Evolutionary conservation across 148 eudicot genomes (phyloP).

Genomic region (Arbutus unedo): DNA sequence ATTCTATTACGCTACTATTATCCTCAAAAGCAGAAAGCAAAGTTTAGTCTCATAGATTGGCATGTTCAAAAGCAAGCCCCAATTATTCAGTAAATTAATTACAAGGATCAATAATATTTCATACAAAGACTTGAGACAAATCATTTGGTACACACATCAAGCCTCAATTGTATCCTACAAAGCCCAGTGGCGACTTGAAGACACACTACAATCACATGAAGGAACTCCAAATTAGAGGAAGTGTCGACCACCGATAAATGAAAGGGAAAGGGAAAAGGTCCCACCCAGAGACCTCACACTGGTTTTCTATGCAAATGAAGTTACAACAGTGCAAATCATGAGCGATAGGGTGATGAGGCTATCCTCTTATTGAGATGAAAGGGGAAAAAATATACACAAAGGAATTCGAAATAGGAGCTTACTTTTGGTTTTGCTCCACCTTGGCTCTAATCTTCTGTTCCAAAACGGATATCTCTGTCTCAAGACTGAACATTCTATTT

Average conservation of each 20-base stretch:
- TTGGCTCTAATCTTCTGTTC: conserved; percentile 94
- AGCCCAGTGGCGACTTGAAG: conserved; percentile 2
- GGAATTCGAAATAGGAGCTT: conserved; percentile 15
- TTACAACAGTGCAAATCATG: not conserved
- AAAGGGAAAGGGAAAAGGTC: not conserved
- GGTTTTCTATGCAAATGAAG: conserved; percentile 4
- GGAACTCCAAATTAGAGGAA: not conserved
- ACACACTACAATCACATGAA: not conserved
- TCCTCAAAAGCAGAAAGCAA: not conserved
- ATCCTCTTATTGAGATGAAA: conserved; percentile 46
- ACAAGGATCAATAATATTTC: not conserved
- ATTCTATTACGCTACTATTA: not conserved
- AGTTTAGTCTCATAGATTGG: not conserved
- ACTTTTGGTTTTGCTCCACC: conserved; percentile 76
- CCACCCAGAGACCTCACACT: not conserved
- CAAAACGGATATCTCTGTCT: conserved; percentile 76
- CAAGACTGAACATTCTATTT: conserved; percentile 88
- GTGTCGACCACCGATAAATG: conserved; percentile 2
- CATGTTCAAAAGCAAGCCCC: not conserved
- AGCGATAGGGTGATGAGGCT: conserved; percentile 14
- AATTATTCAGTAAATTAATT: not conserved
- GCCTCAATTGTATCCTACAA: not conserved
- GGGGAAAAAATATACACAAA: conserved; percentile 16
- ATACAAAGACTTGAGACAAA: not conserved
- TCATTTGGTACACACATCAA: not conserved